Percentiles rank a stretch among this genome's conserved stretches.
Conservation (phyloP, 495 filamentous ascomycete genomes). For the Poronia punctata region DNA sequence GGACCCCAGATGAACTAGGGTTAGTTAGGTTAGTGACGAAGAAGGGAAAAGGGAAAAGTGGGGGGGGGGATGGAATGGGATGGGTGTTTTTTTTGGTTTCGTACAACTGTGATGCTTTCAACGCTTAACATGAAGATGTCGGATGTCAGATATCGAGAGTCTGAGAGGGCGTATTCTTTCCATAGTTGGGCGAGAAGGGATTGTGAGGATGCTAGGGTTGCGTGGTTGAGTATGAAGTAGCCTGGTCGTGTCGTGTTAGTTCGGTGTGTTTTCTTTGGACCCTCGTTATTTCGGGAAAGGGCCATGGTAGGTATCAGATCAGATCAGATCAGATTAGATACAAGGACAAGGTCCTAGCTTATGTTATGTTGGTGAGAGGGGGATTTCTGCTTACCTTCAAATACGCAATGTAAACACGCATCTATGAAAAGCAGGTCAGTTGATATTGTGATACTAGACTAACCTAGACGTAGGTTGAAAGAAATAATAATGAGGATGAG, state of each 20-base stretch:
- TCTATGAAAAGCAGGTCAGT: conserved; percentile 17
- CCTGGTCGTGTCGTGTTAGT: conserved; percentile 30
- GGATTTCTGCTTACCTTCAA: conserved; percentile 52
- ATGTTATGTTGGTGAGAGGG: background rate
- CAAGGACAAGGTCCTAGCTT: too few species aligned
- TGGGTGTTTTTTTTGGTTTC: too few species aligned
- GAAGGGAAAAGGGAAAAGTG: background rate
- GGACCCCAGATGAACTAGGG: conserved; percentile 61
- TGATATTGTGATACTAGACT: background rate
- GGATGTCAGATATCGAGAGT: conserved; percentile 73
- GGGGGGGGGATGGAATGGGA: conserved; percentile 10
- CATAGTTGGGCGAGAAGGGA: conserved; percentile 68
- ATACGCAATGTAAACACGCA: conserved; percentile 67
- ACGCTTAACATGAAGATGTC: conserved; percentile 79
- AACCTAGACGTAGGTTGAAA: background rate
- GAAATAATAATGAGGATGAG: conserved; percentile 33
- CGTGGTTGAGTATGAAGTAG: conserved; percentile 68
- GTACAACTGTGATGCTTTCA: conserved; percentile 73
- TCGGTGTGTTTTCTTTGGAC: background rate
- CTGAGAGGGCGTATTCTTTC: conserved; percentile 83
- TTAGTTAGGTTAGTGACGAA: background rate
- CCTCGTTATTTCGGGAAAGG: background rate
- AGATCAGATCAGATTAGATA: too few species aligned
- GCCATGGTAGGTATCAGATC: too few species aligned
- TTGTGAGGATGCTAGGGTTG: conserved; percentile 31